Evolutionary conservation across 768 basidiomycete species (phyloP).

Genomic region (Termitomyces sp.): DNA sequence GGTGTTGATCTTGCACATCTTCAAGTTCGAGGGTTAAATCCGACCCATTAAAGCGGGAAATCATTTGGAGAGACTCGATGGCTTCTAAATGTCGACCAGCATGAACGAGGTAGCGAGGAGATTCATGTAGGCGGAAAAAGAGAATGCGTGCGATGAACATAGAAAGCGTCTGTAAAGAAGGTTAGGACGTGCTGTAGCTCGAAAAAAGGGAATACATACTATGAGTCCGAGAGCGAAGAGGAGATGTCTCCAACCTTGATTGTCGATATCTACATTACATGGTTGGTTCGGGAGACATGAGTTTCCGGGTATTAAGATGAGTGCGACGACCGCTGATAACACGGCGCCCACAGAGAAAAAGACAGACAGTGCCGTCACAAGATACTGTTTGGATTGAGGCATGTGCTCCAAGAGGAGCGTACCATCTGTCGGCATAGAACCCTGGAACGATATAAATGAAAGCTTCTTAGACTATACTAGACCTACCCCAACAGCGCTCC

Average conservation of each 20-base stretch:
- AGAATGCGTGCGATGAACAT: conserved; percentile 88
- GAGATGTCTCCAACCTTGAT: conserved; percentile 83
- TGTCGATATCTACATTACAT: conserved; percentile 66
- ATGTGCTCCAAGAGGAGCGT: conserved; percentile 90
- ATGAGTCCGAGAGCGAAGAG: conserved; percentile 73
- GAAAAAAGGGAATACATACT: conserved; percentile 43
- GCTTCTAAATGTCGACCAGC: conserved; percentile 84
- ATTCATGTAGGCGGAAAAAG: conserved; percentile 92
- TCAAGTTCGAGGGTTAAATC: conserved; percentile 59
- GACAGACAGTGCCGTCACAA: conserved; percentile 88
- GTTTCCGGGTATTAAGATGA: conserved; percentile 71
- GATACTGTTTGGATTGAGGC: conserved; percentile 86
- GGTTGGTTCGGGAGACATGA: conserved; percentile 52
- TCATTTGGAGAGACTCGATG: conserved; percentile 73
- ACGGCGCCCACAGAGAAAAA: conserved; percentile 96
- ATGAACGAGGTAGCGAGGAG: conserved; percentile 89
- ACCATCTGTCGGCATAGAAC: conserved; percentile 96
- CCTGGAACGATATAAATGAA: conserved; percentile 34
- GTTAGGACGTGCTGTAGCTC: conserved; percentile 1
- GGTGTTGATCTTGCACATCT: conserved; percentile 57
- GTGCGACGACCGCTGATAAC: conserved; percentile 73
- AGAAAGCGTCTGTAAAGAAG: conserved; percentile 57
- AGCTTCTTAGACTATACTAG: conserved; percentile 3
- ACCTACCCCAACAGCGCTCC: conserved; percentile 88
- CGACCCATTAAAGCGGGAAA: conserved; percentile 83